Evolutionary conservation across 108 stramenopile genomes (phyloP), one percentile per base, ranked within the genome.

Genomic region (Pseudonitzschia multiseries): DNA sequence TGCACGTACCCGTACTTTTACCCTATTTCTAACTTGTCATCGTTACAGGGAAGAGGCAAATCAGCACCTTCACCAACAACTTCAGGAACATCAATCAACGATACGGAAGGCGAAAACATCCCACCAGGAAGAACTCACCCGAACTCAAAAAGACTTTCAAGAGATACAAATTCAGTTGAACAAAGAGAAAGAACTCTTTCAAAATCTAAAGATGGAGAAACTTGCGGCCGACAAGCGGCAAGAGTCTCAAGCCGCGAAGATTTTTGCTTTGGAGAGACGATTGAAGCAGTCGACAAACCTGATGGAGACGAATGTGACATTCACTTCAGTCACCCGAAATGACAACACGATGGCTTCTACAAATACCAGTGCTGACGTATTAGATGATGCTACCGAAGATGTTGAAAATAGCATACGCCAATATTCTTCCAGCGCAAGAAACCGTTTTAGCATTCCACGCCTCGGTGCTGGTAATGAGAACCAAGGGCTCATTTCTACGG

Each of bases 191-290:
- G 66, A 67, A 28, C 26, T 46, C 3, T 26, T 67, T 15, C 44
- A 48, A 9, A 44, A 29, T 18, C 66, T 67, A 8, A 67, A 50
- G 44, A 17, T 67, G 24, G 43, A 67, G 46, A 67, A 67, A 50
- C 28, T 48, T 8, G 46, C 66, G 28, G 46, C 24, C 17, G 66
- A 67, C 15, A 67, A 67, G 66, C 27, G 36, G 36, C 31, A 48
- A 29, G 28, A 44, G 21, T 50, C 43, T 31, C 66, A 40, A 44
- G 27, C 43, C 10, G 42, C 46, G 20, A 67, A 67, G 24, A 44
- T 67, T 0, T 44, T 3, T 67, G 13, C 43, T 4, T 24, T 67
- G n/a, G 66, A 67, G 24, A 24, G 66, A 48, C 44, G 66, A 40
- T 50, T 67, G 44, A 32, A 48, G 24, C 40, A 48, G 3, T 44